These are phyloP conservation scores for Picochlorum sp. DNA, from an alignment of 139 green algal genomes.

Conservation along the genomic window DNA sequence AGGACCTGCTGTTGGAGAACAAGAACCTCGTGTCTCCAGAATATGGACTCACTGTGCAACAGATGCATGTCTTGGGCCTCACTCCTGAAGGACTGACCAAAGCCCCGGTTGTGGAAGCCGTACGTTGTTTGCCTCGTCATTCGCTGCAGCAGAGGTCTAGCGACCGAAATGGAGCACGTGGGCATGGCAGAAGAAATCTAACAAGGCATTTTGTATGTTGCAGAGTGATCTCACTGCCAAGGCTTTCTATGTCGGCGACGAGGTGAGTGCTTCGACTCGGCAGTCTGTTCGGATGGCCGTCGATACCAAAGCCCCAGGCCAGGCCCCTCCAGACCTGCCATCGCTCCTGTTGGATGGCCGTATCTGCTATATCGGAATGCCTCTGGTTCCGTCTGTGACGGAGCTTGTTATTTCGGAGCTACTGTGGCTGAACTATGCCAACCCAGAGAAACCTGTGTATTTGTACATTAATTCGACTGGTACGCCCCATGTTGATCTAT, in stretches of 20 bases:
- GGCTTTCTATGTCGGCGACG: conserved; percentile 42
- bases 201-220: background rate
- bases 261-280: conserved; percentile 17
- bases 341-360: conserved; percentile 75
- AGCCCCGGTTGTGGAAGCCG: conserved; percentile 21
- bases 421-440: conserved; percentile 76
- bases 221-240: conserved; percentile 38
- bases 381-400: conserved; percentile 78
- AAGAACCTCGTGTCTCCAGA: conserved; percentile 12
- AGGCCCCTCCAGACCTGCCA: conserved; percentile 75
- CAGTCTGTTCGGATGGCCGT: conserved; percentile 26
- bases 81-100: conserved; percentile 6
- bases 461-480: conserved; percentile 84
- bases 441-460: conserved; percentile 66
- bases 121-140: conserved; percentile 19
- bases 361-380: conserved; percentile 86
- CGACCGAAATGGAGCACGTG: background rate
- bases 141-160: background rate
- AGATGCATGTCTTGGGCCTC: conserved; percentile 49
- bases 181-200: background rate
- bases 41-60: conserved; percentile 38
- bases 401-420: conserved; percentile 81
- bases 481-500: conserved; percentile 21
- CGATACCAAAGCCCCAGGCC: conserved; percentile 30
- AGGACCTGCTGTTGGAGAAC: background rate